These are phyloP conservation scores for Cocos nucifera DNA, from an alignment of 176 grass and related monocot species.

Conservation along the genomic window DNA sequence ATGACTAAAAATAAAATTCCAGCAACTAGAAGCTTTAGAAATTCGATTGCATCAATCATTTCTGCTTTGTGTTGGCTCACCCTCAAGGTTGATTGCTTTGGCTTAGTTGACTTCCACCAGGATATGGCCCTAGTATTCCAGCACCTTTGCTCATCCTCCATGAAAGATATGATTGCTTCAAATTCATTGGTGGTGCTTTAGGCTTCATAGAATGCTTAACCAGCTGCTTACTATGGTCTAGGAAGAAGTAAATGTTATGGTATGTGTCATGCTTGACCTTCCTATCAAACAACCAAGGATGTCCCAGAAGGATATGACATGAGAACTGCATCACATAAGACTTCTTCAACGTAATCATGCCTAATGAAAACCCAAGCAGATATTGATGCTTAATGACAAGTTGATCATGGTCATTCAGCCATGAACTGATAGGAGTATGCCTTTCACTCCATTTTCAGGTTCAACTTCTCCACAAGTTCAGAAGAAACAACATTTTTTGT, in stretches of 20 bases:
- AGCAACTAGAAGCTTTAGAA: background rate
- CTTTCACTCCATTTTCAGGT: too few species aligned
- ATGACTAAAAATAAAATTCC: background rate
- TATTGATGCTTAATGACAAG: background rate
- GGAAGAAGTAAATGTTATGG: background rate
- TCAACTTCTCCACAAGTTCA: too few species aligned
- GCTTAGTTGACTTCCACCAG: background rate
- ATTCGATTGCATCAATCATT: background rate
- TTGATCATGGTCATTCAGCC: too few species aligned
- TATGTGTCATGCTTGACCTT: background rate
- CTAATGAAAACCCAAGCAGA: background rate
- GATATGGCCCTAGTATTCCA: background rate
- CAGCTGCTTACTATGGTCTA: background rate
- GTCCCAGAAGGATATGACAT: background rate
- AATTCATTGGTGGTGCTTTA: background rate
- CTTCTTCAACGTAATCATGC: background rate
- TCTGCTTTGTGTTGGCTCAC: background rate
- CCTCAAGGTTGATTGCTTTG: background rate
- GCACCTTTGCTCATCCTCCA: background rate
- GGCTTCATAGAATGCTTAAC: background rate
- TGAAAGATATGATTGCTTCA: background rate
- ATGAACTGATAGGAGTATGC: too few species aligned
- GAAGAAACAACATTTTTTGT: too few species aligned
- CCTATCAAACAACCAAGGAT: background rate
- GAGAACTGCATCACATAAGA: background rate